Evolutionary conservation across 2,329 filamentous ascomycete species (phyloP), one percentile per base, ranked within the genome.

Genomic region (Penicillium expansum): DNA sequence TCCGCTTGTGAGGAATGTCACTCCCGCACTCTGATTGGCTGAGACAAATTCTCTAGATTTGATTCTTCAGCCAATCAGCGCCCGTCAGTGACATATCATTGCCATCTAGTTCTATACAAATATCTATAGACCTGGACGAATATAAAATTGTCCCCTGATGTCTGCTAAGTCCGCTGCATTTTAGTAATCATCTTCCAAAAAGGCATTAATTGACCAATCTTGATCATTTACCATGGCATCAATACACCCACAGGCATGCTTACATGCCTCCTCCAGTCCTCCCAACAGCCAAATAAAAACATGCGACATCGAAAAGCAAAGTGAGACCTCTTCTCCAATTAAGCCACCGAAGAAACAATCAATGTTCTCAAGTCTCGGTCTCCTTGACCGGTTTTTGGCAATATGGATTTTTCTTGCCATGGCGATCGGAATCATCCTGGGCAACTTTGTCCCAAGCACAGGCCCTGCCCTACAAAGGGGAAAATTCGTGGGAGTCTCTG

Each of bases 321-420:
- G 20, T 14, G 30, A 52, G 37, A 37, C 3, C n/a, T n/a, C 29
- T 27, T 41, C 41, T 18, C 33, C 48, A 14, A 24, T 47, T n/a
- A n/a, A 47, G 11, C 33, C 33, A n/a, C 11, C 3, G 1, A 52
- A 55, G 24, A 61, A 66, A 29, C n/a, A 42, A 20, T 73, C 71
- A 1, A 58, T 67, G 2, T 74, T 74, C 55, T 82, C 82, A 42
- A 74, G 80, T 1, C 80, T 88, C 0, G 82, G 82, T 5, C 77
- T 81, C 61, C 78, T 89, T 0, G 86, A 89, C 65, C 81, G 85
- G 2, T 85, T 84, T 63, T 80, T 90, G 0, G 86, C 84, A 2
- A 37, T 88, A 27, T 89, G 90, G 90, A 92, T 93, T 57, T 78
- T 93, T 27, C 80, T 93, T 0, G 88, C 89, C 44, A 94, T 94